These are phyloP conservation scores for Oryza glumipatula DNA, from an alignment of 176 grass and related monocot species.

Conservation along the genomic window DNA sequence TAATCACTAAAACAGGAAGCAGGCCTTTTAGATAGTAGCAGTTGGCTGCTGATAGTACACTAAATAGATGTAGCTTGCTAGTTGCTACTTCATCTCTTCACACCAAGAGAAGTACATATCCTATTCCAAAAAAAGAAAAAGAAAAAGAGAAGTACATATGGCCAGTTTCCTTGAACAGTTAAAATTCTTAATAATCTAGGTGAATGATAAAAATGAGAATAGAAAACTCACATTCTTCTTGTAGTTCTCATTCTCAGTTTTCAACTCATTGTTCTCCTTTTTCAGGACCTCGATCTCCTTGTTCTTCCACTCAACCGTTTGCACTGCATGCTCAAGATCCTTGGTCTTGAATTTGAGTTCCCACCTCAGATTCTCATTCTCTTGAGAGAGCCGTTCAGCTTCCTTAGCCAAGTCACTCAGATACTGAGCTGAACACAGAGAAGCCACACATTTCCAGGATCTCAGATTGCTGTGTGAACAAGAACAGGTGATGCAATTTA, in stretches of 20 bases:
- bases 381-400: not conserved
- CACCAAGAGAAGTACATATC: not conserved
- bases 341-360: not conserved
- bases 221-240: slow-evolving; percentile 27
- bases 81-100: too few relatives aligned
- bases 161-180: too few relatives aligned
- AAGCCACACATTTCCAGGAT: slow-evolving; percentile 7
- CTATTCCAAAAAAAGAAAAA: too few relatives aligned
- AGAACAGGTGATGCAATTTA: not conserved
- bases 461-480: too few relatives aligned
- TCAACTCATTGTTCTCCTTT: not conserved
- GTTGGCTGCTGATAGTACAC: too few relatives aligned
- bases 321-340: not conserved
- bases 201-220: too few relatives aligned
- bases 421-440: not conserved
- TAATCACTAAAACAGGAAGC: too few relatives aligned
- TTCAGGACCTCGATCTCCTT: slow-evolving; percentile 1
- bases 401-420: not conserved
- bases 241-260: slow-evolving; percentile 35
- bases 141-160: too few relatives aligned
- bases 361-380: slow-evolving; percentile 28
- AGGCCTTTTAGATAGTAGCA: too few relatives aligned
- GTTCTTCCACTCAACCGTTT: slow-evolving; percentile 24
- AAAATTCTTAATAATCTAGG: too few relatives aligned
- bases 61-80: too few relatives aligned